A percentile compares a stretch with the other conserved stretches of the same genome.
phyloP scores from a whole-genome alignment of 2,329 filamentous ascomycete genomes.

The Diplodia corticola region DNA sequence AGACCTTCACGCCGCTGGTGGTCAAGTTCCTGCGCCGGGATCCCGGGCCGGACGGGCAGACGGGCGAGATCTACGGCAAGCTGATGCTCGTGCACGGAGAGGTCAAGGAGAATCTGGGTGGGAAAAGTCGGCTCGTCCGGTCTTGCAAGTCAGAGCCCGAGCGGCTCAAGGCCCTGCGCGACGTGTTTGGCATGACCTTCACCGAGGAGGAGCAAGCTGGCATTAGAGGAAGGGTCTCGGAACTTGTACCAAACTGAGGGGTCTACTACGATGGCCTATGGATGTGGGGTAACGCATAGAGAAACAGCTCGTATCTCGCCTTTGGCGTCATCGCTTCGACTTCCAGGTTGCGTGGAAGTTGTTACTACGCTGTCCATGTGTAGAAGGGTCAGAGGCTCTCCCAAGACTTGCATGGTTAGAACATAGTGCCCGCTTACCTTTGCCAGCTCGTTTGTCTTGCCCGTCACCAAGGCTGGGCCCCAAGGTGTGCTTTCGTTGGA shows the following conservation, averaged over 20 bases:
- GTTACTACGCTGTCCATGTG: no score
- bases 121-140: constrained; percentile 41
- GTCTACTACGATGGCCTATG: not conserved
- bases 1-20: constrained; percentile 37
- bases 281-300: not conserved
- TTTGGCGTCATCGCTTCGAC: no score
- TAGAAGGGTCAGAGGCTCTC: no score
- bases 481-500: no score
- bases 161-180: constrained; percentile 40
- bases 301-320: no score
- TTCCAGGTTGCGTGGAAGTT: not conserved
- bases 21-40: constrained; percentile 42
- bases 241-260: constrained; percentile 25
- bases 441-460: no score
- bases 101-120: constrained; percentile 47
- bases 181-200: constrained; percentile 45
- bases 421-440: no score
- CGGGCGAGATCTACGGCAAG: constrained; percentile 38
- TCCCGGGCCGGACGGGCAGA: constrained; percentile 34
- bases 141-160: constrained; percentile 43
- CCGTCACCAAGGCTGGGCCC: no score
- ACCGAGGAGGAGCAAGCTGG: constrained; percentile 37
- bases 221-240: constrained; percentile 35
- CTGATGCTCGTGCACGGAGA: constrained; percentile 45
- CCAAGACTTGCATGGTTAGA: no score